These are phyloP conservation scores for Mercurialis annua DNA, from an alignment of 345 rosid genomes.

Conservation along the genomic window DNA sequence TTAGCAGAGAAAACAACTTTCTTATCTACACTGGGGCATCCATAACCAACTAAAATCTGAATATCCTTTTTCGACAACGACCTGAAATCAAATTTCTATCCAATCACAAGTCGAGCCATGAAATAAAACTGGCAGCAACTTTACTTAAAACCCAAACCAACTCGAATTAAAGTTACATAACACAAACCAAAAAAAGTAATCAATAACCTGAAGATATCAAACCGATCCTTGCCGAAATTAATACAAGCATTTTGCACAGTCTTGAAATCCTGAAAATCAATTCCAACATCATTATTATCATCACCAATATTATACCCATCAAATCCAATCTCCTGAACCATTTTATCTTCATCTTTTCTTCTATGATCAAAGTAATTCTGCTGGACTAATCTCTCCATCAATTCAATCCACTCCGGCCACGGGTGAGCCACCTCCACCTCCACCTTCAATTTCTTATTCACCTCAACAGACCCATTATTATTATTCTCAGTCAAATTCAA, in stretches of 20 bases:
- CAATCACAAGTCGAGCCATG: constrained; percentile 27
- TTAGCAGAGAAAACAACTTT: constrained; percentile 86
- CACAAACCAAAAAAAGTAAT: background rate
- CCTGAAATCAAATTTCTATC: constrained; percentile 51
- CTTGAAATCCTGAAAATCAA: constrained; percentile 66
- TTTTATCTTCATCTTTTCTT: constrained; percentile 63
- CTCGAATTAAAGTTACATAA: background rate
- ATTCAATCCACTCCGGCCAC: constrained; percentile 98
- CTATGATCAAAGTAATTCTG: constrained; percentile 91
- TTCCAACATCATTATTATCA: constrained; percentile 36
- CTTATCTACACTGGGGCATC: constrained; percentile 86
- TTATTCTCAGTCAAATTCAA: constrained; percentile 1
- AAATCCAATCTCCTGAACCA: constrained; percentile 56
- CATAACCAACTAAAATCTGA: constrained; percentile 82
- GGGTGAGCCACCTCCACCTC: constrained; percentile 76
- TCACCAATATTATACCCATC: constrained; percentile 24
- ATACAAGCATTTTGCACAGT: constrained; percentile 76
- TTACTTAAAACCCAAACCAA: background rate
- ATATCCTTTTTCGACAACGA: constrained; percentile 78
- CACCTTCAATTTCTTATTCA: constrained; percentile 23
- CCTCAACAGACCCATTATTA: constrained; percentile 8
- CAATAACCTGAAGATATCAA: constrained; percentile 85
- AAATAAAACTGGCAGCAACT: constrained; percentile 1
- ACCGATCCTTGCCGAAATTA: constrained; percentile 94
- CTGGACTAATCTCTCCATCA: constrained; percentile 77